Base-by-base conservation (phyloP, 1,284 basidiomycete species). In the Apiotrichum gamsii region DNA sequence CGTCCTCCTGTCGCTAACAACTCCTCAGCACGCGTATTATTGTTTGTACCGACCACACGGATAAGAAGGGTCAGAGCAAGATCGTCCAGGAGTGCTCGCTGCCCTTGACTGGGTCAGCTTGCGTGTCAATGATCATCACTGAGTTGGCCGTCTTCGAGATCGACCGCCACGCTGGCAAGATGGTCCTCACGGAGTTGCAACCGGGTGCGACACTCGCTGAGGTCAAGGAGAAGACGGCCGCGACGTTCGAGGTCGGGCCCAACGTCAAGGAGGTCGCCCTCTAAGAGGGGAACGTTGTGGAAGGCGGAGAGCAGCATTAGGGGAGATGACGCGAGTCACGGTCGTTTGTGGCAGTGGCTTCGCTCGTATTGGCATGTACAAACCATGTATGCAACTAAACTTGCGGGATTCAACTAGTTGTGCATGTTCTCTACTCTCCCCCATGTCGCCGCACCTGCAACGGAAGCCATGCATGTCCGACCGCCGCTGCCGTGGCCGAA, bases 81-180 rank as follows among this genome's bases (percentile, higher is more conserved):
- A 83, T 97, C 52, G 78, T 93, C 43, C 77, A 84, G 58, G 74
- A 85, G 64, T 94, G 90, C 70, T 77, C 78, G 3, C 78, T 96
- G 29, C 93, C 93, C 21, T 75, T 94, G 23, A 97, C 93, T 0
- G 93, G 93, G 28, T 82, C 83, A 14, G 78, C 84, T 37, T 81
- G 87, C 39, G 88, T 96, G 52, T 87, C 84, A 72, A 80, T 83
- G 59, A 93, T 96, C 67, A 84, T 97, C 68, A 96, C 93, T 1
- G 91, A 97, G 64, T 78, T 94, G 30, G 86, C 65, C 28, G 90
- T 91, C 37, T 97, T 97, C 71, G 77, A 86, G 43, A 87, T 96
- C 15, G 86, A 95, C 70, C 78, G 87, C 45, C 75, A 74, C 51
- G 79, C 79, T 25, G 78, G 53, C 36, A 85, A 78, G 55, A 74